These are phyloP conservation scores for Eucalyptus microcorys DNA, from an alignment of 345 rosid genomes.

Conservation along the genomic window DNA sequence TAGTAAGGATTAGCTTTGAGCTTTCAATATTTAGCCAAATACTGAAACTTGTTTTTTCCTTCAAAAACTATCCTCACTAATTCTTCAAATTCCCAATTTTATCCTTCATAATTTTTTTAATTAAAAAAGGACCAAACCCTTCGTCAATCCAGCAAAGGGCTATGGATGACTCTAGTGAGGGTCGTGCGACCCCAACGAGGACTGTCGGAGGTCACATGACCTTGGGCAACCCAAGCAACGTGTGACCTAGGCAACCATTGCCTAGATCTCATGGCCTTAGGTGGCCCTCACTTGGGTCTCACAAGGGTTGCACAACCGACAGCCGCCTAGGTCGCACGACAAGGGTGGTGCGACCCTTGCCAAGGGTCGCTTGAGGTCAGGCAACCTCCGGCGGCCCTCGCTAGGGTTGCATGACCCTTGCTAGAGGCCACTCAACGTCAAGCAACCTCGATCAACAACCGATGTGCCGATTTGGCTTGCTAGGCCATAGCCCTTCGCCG, in stretches of 20 bases:
- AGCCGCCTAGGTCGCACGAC: too few species aligned
- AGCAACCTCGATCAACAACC: accelerated
- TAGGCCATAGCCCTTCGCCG: accelerated
- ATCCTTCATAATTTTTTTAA: accelerated
- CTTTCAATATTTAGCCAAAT: too few species aligned
- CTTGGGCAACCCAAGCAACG: accelerated
- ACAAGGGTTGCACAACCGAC: accelerated
- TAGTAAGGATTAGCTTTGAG: accelerated
- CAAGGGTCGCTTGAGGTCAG: accelerated
- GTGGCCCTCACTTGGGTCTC: too few species aligned
- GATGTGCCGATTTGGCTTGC: accelerated
- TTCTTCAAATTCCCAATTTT: accelerated
- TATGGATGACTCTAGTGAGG: accelerated
- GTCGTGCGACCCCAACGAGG: accelerated
- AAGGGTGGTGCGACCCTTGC: too few species aligned
- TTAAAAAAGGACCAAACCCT: too few species aligned
- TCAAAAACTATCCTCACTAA: accelerated
- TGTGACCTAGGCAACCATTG: accelerated
- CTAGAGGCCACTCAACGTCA: accelerated
- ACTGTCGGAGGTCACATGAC: accelerated
- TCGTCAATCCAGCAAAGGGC: accelerated
- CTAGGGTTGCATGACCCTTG: accelerated
- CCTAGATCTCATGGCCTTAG: accelerated
- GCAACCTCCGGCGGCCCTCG: accelerated
- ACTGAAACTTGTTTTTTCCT: accelerated